Percentiles rank a stretch among this genome's conserved stretches.
Evolutionary conservation across 2,329 filamentous ascomycete genomes (phyloP).

Genomic region (Aspergillus phoenicis): DNA sequence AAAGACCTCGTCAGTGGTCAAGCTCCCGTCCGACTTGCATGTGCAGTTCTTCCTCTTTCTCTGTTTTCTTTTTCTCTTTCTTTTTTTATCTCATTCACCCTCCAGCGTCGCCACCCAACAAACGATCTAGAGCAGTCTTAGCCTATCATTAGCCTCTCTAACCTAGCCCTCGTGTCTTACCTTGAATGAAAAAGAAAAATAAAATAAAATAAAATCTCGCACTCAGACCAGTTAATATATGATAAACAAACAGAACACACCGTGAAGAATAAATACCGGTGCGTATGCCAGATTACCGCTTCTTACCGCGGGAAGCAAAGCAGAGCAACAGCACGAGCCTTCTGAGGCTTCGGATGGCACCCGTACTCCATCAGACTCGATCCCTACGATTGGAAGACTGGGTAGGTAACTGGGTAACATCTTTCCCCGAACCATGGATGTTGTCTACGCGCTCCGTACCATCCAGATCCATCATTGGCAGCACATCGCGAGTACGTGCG

Average conservation of each 20-base stretch:
- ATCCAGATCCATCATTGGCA: slow-evolving; percentile 5
- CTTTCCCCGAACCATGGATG: slow-evolving; percentile 1
- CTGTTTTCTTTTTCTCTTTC: background rate
- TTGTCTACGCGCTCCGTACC: background rate
- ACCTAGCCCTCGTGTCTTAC: background rate
- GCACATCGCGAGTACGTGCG: slow-evolving; percentile 5
- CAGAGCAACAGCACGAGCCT: slow-evolving; percentile 6
- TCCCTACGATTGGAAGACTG: slow-evolving; percentile 1
- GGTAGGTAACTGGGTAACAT: background rate
- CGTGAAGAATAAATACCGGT: background rate
- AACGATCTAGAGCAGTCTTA: background rate
- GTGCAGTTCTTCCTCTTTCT: background rate
- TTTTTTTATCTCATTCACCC: background rate
- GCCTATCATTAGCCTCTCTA: background rate
- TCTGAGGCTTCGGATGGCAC: slow-evolving; percentile 7
- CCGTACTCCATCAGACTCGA: background rate
- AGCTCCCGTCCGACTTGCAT: background rate
- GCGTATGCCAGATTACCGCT: background rate
- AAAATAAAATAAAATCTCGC: no score
- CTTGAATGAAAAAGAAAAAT: background rate
- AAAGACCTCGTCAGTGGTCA: background rate
- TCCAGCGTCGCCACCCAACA: slow-evolving; percentile 3
- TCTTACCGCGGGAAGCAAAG: background rate
- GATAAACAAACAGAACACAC: background rate
- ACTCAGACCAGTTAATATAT: no score